Base-by-base conservation (phyloP, 2,329 filamentous ascomycete genomes). In the Tolypocladium album region DNA sequence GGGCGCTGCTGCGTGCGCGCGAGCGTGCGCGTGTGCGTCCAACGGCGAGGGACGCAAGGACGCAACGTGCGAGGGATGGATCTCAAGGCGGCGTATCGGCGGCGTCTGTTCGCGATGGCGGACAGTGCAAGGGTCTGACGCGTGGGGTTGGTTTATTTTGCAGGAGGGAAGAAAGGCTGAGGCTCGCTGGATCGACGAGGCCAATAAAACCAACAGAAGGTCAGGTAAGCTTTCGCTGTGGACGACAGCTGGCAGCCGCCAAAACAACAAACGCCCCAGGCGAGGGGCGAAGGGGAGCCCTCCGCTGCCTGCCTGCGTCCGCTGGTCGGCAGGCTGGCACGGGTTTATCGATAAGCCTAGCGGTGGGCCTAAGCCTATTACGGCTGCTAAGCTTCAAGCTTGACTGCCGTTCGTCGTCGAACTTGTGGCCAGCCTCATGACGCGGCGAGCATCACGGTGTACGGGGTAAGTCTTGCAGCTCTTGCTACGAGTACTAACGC, bases 131-230 rank as follows among this genome's bases (percentile, higher is more conserved):
- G 55, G 62, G 62, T 61, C 60, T 52, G 61, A 59, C 60, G 57
- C 42, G 20, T 40, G 55, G 52, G 56, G 61, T 62, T 58, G 50
- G 50, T 38, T 55, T 36, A 42, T 58, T 53, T 62, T 62, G 62
- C 62, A 62, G 55, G 62, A 63, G 59, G 55, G 56, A 59, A 59
- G 61, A 58, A 63, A 63, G 60, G 62, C 62, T 63, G 60, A 57
- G 57, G 55, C 27, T 45, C 27, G 39, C 42, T 43, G 55, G 20
- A 15, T 39, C 15, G 55, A 34, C 22, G 58, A 63, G 58, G 60
- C 62, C 60, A 58, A 57, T 57, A 38, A 55, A n/a, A 27, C 50
- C 20, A 22, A 22, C 31, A 20, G 13, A 38, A 38, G 11, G 36
- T 13, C 9, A 38, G 36, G 36, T 38, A 38, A 38, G 36, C 36